Evolutionary conservation across 164 flowering plant genomes (phyloP), one percentile per base, ranked within the genome.

Genomic region (Kalanchoe fedtschenkoi): DNA sequence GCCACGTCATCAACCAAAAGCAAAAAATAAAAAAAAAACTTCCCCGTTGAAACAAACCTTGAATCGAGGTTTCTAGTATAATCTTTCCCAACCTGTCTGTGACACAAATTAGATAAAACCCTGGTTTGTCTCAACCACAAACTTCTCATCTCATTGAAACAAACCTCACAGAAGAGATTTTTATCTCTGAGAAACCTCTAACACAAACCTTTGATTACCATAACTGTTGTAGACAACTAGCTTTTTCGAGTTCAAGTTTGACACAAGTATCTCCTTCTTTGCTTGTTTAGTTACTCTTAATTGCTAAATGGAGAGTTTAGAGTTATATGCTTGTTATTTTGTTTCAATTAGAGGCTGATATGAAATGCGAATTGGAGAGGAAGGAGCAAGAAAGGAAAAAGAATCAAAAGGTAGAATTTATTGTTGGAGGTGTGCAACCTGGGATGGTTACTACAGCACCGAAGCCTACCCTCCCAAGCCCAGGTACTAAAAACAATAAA

Each of bases 351-450:
- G 99, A 93, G 80, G 89, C 79, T 69, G 96, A 90, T 64, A 80
- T 85, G 89, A 86, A 77, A 71, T 90, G 83, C 68, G 97, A 88
- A 69, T 68, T 75, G 76, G 96, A 89, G 60, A 81, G 90, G 61
- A 89, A 78, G 72, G 97, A 88, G 62, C 92, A 78, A 68, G 99
- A 93, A 68, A 85, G 67, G 76, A 93, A 90, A 78, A 86, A 69
- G 70, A 88, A 67, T 66, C 96, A 58, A 53, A 91, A 85, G 69
- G 66, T 87, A 60, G 99, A 93, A 3, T 93, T 85, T 82, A 64
- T 75, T 66, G 51, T 86, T 56, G 88, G 81, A 39, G 87, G 86
- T 68, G 43, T 77, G 30, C 97, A 83, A 62, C 74, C 81, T 69
- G 93, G 82, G 60, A 33, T 35, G 6, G 75, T 71, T 63, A 32